Conservation (phyloP, 345 rosid genomes). For the Brassica nigra region DNA sequence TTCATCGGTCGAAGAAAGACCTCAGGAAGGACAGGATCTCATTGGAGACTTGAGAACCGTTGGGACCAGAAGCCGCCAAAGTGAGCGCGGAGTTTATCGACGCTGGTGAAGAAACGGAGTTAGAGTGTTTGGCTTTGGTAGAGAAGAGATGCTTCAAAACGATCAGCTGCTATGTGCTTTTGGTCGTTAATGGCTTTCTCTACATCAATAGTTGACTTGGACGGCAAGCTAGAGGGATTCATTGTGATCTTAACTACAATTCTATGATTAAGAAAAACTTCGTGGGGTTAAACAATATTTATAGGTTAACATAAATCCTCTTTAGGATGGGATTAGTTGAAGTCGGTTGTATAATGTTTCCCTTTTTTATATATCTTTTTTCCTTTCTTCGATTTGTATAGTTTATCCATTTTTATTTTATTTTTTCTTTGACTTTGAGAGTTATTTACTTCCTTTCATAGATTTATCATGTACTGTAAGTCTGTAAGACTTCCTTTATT, state of each 20-base stretch:
- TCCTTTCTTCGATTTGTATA: neutral
- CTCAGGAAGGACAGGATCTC: neutral
- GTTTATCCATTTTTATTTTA: neutral
- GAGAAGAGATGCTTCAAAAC: neutral
- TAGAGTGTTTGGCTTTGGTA: neutral
- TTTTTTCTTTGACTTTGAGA: neutral
- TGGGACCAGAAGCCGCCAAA: neutral
- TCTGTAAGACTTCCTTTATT: neutral
- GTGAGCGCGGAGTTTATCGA: neutral
- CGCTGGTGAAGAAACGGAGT: neutral
- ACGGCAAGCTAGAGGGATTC: neutral
- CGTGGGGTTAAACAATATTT: neutral
- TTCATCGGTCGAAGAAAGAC: neutral
- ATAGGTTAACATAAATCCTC: neutral
- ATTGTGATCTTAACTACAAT: neutral
- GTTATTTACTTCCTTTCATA: neutral
- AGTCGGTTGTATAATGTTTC: neutral
- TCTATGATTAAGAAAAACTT: neutral
- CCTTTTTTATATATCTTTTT: neutral
- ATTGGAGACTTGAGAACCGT: neutral
- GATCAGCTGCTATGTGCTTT: neutral
- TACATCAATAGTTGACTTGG: neutral
- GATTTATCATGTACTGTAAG: neutral
- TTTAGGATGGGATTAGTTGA: neutral
- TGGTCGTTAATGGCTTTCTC: neutral